phyloP scores from a whole-genome alignment of 164 flowering plant species.

The Cinnamomum micranthum region DNA sequence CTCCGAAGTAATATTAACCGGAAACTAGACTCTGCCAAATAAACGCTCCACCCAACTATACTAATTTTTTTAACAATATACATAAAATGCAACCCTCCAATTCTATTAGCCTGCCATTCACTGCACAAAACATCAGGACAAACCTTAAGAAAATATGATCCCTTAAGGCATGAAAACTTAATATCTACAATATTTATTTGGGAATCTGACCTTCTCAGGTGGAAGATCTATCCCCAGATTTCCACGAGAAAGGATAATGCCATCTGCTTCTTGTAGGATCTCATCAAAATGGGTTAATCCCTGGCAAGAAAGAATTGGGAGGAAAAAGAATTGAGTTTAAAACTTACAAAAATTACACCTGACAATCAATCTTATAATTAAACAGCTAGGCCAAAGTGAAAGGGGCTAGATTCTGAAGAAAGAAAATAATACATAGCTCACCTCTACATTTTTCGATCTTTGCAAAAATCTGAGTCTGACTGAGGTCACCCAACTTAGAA shows the following conservation, averaged over 20 bases:
- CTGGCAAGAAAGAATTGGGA: constrained; percentile 33
- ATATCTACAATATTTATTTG: not conserved
- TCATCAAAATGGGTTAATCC: constrained; percentile 83
- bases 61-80: not conserved
- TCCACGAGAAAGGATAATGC: constrained; percentile 81
- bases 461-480: constrained; percentile 87
- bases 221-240: constrained; percentile 86
- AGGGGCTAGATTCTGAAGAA: not conserved
- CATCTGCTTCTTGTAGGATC: constrained; percentile 87
- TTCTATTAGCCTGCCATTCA: not conserved
- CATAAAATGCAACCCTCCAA: not conserved
- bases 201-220: constrained; percentile 70
- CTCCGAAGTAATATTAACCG: not conserved
- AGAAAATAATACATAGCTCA: constrained; percentile 4
- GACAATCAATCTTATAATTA: not conserved
- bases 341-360: not conserved
- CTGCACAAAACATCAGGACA: not conserved
- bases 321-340: constrained; percentile 1
- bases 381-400: not conserved
- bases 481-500: constrained; percentile 69
- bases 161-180: not conserved
- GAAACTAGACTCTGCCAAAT: not conserved
- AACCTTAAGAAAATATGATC: not conserved
- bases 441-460: constrained; percentile 59
- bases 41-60: not conserved